Base-by-base conservation (phyloP, 1,139 yeast genomes). In the Sugiyamaella japonica region DNA sequence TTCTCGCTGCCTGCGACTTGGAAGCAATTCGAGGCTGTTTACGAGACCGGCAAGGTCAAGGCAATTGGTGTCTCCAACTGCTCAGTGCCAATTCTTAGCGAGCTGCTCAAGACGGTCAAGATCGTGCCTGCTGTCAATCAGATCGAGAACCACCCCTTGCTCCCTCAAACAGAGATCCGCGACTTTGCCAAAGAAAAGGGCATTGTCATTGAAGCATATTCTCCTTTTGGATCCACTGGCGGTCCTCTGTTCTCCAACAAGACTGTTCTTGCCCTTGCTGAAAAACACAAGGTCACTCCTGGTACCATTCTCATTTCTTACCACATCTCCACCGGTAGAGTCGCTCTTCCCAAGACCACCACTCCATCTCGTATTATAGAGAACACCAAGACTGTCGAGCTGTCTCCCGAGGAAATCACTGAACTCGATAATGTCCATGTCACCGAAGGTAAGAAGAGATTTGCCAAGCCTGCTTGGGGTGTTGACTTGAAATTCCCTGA, bases 21-120 rank as follows among this genome's bases (percentile, higher is more conserved):
- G 82, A 81, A 80, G 68, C 73, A 74, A 55, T 75, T 88, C 74
- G 93, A 89, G 73, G 75, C 80, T 59, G 72, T 87, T 56, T 60
- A 60, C 59, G 76, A 81, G 62, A 72, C 83, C 50, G 85, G 84
- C 45, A 83, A 85, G 71, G 74, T 81, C 49, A 83, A 77, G 69
- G 80, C 93, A 40, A 78, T 89, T 65, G 96, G 96, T 66, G 89
- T 89, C 45, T 86, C 91, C 52, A 89, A 89, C 75, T 85, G 82
- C 71, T 81, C 89, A 15, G 70, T 78, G 40, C 73, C 74, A 41
- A 76, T 80, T 60, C 69, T 88, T 56, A 73, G 81, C 61, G 76
- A 72, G 38, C 74, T 88, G 54, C 73, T 85, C 58, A 72, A 73
- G 34, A 76, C 79, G 49, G 80, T 76, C 36, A 80, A 73, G 53